Percentiles rank a stretch among this genome's conserved stretches.
phyloP scores from a whole-genome alignment of 164 flowering plant genomes.

The Akebia trifoliata region DNA sequence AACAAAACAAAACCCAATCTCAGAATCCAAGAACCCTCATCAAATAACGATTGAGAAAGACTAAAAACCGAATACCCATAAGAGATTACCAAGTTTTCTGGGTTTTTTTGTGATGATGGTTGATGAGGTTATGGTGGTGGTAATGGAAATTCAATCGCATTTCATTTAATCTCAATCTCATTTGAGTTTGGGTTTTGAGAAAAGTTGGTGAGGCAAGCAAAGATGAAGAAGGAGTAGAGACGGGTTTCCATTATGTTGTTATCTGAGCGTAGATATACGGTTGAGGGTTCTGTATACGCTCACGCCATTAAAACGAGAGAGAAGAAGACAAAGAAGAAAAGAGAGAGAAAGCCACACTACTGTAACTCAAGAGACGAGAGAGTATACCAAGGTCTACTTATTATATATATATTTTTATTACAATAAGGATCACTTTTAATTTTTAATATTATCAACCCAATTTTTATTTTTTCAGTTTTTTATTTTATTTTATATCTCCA shows the following conservation, averaged over 20 bases:
- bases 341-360: no score
- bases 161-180: conserved; percentile 10
- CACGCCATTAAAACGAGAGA: conserved; percentile 17
- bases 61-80: conserved; percentile 17
- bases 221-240: conserved; percentile 16
- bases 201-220: conserved; percentile 34
- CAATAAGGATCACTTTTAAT: no score
- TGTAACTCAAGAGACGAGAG: background rate
- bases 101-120: conserved; percentile 1
- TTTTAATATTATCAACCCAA: no score
- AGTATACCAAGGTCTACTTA: no score
- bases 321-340: background rate
- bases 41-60: conserved; percentile 10
- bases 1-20: conserved; percentile 6
- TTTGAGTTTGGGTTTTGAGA: conserved; percentile 14
- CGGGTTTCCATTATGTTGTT: conserved; percentile 16
- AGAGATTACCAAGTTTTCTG: conserved; percentile 19
- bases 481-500: no score
- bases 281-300: conserved; percentile 4
- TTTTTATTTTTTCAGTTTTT: no score
- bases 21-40: conserved; percentile 21
- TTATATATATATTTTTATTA: no score
- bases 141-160: conserved; percentile 22
- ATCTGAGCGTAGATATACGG: conserved; percentile 8
- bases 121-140: background rate